A percentile compares a stretch with the other conserved stretches of the same genome.
Evolutionary conservation across 768 basidiomycete genomes (phyloP).

Genomic region (Psilocybe tampanensis): DNA sequence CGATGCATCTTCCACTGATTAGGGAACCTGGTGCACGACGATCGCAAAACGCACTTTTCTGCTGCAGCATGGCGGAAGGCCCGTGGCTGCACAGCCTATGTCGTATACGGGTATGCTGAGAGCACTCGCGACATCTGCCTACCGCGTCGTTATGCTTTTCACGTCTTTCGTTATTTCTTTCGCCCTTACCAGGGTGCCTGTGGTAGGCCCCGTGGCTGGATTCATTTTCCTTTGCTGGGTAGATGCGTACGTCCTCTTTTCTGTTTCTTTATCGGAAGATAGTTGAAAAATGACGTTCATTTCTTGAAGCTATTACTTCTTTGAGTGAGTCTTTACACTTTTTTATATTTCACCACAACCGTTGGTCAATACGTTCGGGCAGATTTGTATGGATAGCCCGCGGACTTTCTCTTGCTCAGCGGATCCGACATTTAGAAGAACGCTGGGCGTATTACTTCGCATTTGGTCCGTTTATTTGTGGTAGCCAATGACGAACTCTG

Average conservation of each 20-base stretch:
- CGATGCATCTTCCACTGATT: neutral
- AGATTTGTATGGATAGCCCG: slow-evolving; percentile 83
- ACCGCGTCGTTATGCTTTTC: slow-evolving; percentile 79
- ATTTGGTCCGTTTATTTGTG: slow-evolving; percentile 55
- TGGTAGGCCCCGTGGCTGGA: slow-evolving; percentile 58
- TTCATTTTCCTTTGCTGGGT: slow-evolving; percentile 86
- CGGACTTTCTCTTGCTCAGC: slow-evolving; percentile 65
- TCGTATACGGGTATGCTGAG: slow-evolving; percentile 74
- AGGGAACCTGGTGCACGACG: slow-evolving; percentile 78
- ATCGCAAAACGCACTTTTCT: slow-evolving; percentile 77
- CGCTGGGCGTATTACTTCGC: slow-evolving; percentile 89
- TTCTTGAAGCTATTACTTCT: slow-evolving; percentile 76
- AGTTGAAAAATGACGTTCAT: neutral
- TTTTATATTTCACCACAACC: neutral
- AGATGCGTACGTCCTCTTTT: slow-evolving; percentile 64
- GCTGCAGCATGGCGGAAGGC: slow-evolving; percentile 68
- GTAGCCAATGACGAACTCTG: neutral
- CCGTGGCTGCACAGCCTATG: slow-evolving; percentile 51
- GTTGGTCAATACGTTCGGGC: neutral
- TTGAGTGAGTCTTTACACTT: slow-evolving; percentile 58
- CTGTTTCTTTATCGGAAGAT: neutral
- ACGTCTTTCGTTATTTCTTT: slow-evolving; percentile 76
- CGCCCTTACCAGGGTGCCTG: slow-evolving; percentile 62
- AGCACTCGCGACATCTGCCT: slow-evolving; percentile 78
- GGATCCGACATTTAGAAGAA: slow-evolving; percentile 80